These are phyloP conservation scores for Nigrospora oryzae DNA, from an alignment of 2,329 filamentous ascomycete genomes.

Conservation along the genomic window DNA sequence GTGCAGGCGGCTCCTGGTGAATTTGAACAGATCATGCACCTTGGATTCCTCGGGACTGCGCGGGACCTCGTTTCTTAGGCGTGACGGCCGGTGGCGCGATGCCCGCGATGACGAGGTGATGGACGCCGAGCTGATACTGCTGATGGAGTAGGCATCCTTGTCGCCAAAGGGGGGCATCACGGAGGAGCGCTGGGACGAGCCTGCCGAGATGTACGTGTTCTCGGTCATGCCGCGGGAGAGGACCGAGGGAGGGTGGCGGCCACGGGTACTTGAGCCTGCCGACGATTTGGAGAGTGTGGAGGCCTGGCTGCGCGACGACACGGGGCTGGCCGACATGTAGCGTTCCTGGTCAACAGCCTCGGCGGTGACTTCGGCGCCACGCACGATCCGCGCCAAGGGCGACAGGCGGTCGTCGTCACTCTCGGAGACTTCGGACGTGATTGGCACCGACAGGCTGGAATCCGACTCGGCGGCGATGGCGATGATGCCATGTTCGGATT, in stretches of 20 bases:
- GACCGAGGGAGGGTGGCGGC: conserved; percentile 40
- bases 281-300: conserved; percentile 52
- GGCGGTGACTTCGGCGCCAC: conserved; percentile 53
- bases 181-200: conserved; percentile 44
- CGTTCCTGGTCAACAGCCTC: conserved; percentile 51
- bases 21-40: conserved; percentile 76
- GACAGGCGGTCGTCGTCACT: conserved; percentile 73
- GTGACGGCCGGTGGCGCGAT: conserved; percentile 48
- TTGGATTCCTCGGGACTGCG: conserved; percentile 68
- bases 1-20: conserved; percentile 68
- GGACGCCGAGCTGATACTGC: conserved; percentile 39
- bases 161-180: conserved; percentile 21
- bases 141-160: conserved; percentile 49
- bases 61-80: conserved; percentile 71
- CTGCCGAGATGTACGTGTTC: conserved; percentile 60
- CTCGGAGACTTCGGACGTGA: conserved; percentile 56
- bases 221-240: conserved; percentile 49
- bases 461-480: conserved; percentile 47
- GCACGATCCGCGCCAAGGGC: conserved; percentile 66
- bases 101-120: conserved; percentile 38
- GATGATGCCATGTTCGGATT: conserved; percentile 43
- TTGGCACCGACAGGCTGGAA: conserved; percentile 38
- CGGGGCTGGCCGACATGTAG: conserved; percentile 59
- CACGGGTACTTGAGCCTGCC: conserved; percentile 41
- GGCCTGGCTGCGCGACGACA: conserved; percentile 52